Conservation (phyloP, 495 filamentous ascomycete genomes). For the Talaromyces borbonicus region DNA sequence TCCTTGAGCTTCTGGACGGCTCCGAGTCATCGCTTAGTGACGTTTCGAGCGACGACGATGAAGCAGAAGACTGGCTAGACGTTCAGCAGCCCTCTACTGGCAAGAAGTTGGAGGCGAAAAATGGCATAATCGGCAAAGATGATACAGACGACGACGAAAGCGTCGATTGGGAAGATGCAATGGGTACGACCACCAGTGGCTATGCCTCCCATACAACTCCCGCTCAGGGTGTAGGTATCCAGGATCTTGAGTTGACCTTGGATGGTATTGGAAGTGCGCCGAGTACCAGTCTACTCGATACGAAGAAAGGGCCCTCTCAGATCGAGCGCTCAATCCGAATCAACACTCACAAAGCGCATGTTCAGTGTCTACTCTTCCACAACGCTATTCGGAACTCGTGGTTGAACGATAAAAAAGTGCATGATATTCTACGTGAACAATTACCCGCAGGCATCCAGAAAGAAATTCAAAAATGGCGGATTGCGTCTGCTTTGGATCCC, state of each 20-base stretch:
- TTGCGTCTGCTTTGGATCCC: conserved; percentile 51
- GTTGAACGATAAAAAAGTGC: conserved; percentile 69
- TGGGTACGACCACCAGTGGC: conserved; percentile 29
- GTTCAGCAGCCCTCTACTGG: conserved; percentile 11
- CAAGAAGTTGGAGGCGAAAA: conserved; percentile 11
- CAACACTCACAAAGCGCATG: conserved; percentile 78
- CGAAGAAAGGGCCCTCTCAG: conserved; percentile 80
- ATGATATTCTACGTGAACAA: conserved; percentile 64
- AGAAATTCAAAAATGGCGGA: conserved; percentile 66
- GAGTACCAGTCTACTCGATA: conserved; percentile 48
- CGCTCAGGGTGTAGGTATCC: conserved; percentile 21
- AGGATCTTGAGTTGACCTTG: conserved; percentile 69
- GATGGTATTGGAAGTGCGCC: conserved; percentile 44
- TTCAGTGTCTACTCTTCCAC: conserved; percentile 79
- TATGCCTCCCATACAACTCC: conserved; percentile 4
- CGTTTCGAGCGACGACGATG: conserved; percentile 26
- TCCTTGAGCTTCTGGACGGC: conserved; percentile 39
- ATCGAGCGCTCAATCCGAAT: conserved; percentile 68
- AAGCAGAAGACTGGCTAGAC: conserved; percentile 6
- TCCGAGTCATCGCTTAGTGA: conserved; percentile 58
- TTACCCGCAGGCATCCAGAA: conserved; percentile 55
- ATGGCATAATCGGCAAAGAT: conserved; percentile 23
- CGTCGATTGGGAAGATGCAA: conserved; percentile 84
- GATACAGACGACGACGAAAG: conserved; percentile 58
- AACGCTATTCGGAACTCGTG: conserved; percentile 81